Conservation (phyloP, 768 basidiomycete genomes). For the Leccinum obscurum region DNA sequence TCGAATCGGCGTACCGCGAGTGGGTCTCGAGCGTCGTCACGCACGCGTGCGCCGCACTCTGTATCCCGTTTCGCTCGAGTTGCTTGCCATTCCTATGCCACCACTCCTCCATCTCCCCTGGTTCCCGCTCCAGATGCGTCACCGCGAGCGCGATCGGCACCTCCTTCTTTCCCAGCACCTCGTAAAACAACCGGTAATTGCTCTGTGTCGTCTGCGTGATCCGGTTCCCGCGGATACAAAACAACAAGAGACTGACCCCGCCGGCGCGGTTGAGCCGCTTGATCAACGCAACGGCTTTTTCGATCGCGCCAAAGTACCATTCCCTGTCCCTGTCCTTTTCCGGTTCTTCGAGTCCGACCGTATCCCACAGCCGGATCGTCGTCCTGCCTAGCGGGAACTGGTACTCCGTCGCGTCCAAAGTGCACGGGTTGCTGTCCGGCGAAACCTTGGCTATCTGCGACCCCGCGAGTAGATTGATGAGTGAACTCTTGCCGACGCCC, state of each 20-base stretch:
- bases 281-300: conserved; percentile 36
- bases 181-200: conserved; percentile 27
- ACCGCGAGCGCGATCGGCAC: conserved; percentile 42
- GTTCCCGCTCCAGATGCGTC: conserved; percentile 39
- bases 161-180: conserved; percentile 29
- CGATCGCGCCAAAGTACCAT: conserved; percentile 29
- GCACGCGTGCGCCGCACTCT: conserved; percentile 32
- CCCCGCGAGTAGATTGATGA: conserved; percentile 32
- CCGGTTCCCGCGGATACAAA: conserved; percentile 40
- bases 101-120: conserved; percentile 33
- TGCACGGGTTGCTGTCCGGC: conserved; percentile 32
- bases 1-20: conserved; percentile 34
- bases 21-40: conserved; percentile 29
- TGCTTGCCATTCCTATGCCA: conserved; percentile 28
- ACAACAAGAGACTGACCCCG: conserved; percentile 43
- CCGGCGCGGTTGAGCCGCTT: conserved; percentile 28
- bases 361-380: conserved; percentile 34
- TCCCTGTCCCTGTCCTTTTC: conserved; percentile 16
- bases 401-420: conserved; percentile 33
- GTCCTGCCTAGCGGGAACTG: conserved; percentile 23
- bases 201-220: conserved; percentile 30
- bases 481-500: conserved; percentile 35
- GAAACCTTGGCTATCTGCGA: conserved; percentile 25
- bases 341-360: conserved; percentile 34
- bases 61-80: conserved; percentile 23